Conservation (phyloP, 148 eudicot genomes). For the Chenopodium album region DNA sequence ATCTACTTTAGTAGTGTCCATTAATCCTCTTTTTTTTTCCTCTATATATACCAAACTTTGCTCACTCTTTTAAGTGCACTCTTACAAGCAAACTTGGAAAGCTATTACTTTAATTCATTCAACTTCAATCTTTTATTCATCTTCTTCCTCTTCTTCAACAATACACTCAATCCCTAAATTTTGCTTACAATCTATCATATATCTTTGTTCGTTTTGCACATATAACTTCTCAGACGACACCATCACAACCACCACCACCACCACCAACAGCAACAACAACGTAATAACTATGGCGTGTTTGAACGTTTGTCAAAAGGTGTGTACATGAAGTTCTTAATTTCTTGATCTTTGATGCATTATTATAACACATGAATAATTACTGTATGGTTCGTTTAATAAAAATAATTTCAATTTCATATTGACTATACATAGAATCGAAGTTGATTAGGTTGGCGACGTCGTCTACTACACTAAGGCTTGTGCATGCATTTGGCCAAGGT, state of each 20-base stretch:
- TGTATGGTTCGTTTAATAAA: too few species aligned
- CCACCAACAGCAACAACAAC: not conserved
- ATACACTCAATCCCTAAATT: not conserved
- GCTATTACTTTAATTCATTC: not conserved
- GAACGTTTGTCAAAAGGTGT: conserved; percentile 10
- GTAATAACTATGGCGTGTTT: conserved; percentile 15
- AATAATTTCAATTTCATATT: not conserved
- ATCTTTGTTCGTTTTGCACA: not conserved
- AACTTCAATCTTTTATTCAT: not conserved
- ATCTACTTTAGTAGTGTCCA: too few species aligned
- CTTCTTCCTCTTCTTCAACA: not conserved
- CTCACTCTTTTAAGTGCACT: conserved; percentile 19
- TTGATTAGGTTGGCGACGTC: conserved; percentile 17
- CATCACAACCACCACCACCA: too few species aligned
- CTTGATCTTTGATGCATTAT: not conserved
- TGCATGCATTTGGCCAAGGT: conserved; percentile 17
- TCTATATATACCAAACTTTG: conserved; percentile 16
- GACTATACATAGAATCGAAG: not conserved
- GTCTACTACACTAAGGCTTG: conserved; percentile 9
- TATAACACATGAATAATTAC: too few species aligned
- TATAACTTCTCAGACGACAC: not conserved
- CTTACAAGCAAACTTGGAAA: not conserved
- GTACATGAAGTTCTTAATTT: not conserved
- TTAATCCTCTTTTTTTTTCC: not conserved
- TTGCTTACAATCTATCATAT: not conserved